phyloP scores from a whole-genome alignment of 1,284 basidiomycete species.

The Tetrapyrgos nigripes region DNA sequence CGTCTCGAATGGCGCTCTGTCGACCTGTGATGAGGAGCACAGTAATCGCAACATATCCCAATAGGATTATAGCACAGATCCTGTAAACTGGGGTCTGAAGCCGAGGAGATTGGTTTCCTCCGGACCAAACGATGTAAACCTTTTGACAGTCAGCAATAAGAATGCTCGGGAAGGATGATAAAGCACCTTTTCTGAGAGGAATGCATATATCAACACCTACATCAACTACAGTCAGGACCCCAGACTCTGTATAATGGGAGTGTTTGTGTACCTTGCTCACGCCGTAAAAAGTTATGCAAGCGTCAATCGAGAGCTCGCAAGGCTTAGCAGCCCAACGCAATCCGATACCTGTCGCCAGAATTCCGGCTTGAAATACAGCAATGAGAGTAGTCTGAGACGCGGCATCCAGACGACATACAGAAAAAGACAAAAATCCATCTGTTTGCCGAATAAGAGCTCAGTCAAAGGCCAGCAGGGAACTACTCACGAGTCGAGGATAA shows the following conservation, averaged over 20 bases:
- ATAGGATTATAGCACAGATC: constrained; percentile 6
- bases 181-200: constrained; percentile 14
- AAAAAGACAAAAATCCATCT: constrained; percentile 18
- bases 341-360: constrained; percentile 7
- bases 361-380: constrained; percentile 2
- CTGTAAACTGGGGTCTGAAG: constrained; percentile 10
- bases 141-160: background rate
- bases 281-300: constrained; percentile 14
- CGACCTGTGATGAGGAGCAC: constrained; percentile 9
- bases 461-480: background rate
- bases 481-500: constrained; percentile 16
- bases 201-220: constrained; percentile 15
- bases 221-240: background rate
- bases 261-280: constrained; percentile 10
- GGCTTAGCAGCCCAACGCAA: background rate
- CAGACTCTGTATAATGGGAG: background rate
- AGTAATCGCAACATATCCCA: constrained; percentile 7
- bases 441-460: no score
- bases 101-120: constrained; percentile 16
- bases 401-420: constrained; percentile 1
- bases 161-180: background rate
- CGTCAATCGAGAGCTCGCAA: constrained; percentile 5
- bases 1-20: constrained; percentile 1
- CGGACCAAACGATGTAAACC: constrained; percentile 18
- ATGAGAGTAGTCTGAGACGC: background rate